Conservation (phyloP, 1,139 yeast species). For the Eremothecium gossypii region DNA sequence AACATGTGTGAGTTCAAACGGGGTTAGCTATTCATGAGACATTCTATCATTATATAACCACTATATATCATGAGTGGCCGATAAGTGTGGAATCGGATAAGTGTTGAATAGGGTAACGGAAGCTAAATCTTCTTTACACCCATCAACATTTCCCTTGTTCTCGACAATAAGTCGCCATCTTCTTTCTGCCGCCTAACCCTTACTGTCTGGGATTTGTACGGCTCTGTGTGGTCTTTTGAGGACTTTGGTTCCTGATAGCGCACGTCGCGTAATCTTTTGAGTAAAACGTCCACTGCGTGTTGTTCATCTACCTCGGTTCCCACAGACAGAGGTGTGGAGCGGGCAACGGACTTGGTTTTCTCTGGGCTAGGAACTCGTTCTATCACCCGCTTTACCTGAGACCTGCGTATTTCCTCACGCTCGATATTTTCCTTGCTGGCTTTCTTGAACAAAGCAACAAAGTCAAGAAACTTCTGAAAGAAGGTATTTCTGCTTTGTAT, state of each 20-base stretch:
- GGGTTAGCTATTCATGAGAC: too few relatives aligned
- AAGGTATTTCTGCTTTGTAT: slow-evolving; percentile 54
- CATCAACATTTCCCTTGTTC: slow-evolving; percentile 2
- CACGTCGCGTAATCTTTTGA: slow-evolving; percentile 22
- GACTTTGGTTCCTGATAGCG: slow-evolving; percentile 2
- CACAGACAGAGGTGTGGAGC: slow-evolving; percentile 16
- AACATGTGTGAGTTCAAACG: too few relatives aligned
- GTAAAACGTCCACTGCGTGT: slow-evolving; percentile 20
- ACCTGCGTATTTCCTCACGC: slow-evolving; percentile 76
- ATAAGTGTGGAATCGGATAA: too few relatives aligned
- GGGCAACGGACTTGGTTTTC: not conserved
- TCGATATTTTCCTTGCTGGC: slow-evolving; percentile 69
- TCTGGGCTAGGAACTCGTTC: slow-evolving; percentile 27
- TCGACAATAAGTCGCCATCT: slow-evolving; percentile 1
- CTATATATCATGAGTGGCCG: too few relatives aligned
- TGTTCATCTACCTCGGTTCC: slow-evolving; percentile 11
- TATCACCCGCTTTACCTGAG: slow-evolving; percentile 52
- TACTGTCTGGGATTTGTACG: not conserved
- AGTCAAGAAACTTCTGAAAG: slow-evolving; percentile 62
- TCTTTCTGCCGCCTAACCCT: not conserved
- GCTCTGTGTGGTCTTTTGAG: not conserved
- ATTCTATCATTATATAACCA: too few relatives aligned
- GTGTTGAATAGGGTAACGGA: too few relatives aligned
- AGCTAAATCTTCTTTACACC: slow-evolving; percentile 1
- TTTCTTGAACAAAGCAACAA: slow-evolving; percentile 66